phyloP scores from a whole-genome alignment of 768 basidiomycete genomes.

The Piloderma croceum region DNA sequence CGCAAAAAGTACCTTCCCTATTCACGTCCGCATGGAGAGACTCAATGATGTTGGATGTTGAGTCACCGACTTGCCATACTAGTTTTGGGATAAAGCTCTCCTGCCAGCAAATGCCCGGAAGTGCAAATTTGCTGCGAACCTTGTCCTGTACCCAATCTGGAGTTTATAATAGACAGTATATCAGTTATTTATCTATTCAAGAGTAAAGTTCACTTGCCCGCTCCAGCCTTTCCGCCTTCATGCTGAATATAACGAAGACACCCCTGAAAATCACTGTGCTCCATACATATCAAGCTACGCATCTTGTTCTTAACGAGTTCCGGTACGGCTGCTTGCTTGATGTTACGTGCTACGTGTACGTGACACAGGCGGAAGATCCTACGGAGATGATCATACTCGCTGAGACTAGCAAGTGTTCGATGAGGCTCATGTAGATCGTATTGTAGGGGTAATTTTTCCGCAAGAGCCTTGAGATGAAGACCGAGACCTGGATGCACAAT shows the following conservation, averaged over 20 bases:
- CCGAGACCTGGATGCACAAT: conserved; percentile 14
- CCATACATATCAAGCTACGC: conserved; percentile 18
- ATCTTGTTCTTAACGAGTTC: conserved; percentile 14
- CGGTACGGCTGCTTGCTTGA: conserved; percentile 8
- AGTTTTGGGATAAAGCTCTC: conserved; percentile 19
- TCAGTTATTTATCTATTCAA: neutral
- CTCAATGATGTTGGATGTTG: conserved; percentile 23
- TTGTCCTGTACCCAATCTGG: conserved; percentile 26
- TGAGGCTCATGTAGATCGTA: conserved; percentile 18
- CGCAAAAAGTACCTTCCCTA: conserved; percentile 18
- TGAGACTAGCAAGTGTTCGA: conserved; percentile 5
- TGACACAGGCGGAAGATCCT: conserved; percentile 17
- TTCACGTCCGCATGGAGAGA: conserved; percentile 22
- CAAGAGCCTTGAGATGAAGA: conserved; percentile 14
- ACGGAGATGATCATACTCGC: conserved; percentile 19
- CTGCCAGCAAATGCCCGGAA: conserved; percentile 26
- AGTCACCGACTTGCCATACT: conserved; percentile 22
- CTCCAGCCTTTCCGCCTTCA: conserved; percentile 16
- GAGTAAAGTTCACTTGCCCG: conserved; percentile 5
- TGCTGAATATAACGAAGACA: conserved; percentile 11
- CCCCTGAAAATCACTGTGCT: conserved; percentile 16
- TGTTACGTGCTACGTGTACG: conserved; percentile 16
- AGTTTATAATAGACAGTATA: conserved; percentile 1
- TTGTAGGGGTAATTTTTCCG: neutral
- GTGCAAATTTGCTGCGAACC: conserved; percentile 18